Percentiles rank a stretch among this genome's conserved stretches.
Evolutionary conservation across 208 protist species (phyloP).

Genomic region (Paratrypanosoma confusum): DNA sequence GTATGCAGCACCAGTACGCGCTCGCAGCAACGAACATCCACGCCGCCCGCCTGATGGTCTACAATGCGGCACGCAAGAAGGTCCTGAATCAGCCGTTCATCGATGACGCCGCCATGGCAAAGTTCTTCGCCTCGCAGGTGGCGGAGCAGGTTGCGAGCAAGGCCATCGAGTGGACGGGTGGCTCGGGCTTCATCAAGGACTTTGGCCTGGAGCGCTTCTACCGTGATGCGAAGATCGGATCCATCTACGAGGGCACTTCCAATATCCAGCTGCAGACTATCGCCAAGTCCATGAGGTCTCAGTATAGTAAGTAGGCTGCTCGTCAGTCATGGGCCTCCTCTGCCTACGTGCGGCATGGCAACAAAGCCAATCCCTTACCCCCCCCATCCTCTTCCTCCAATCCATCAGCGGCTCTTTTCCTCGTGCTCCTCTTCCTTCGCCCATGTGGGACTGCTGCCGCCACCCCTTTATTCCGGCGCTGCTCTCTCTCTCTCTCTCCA

Average conservation of each 20-base stretch:
- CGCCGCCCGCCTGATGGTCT: conserved; percentile 77
- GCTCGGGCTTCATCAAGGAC: conserved; percentile 94
- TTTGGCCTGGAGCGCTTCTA: conserved; percentile 93
- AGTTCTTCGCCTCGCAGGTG: conserved; percentile 82
- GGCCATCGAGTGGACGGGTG: conserved; percentile 90
- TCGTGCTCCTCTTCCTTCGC: too few species aligned
- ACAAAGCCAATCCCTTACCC: not conserved
- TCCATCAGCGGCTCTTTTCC: too few species aligned
- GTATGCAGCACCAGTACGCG: conserved; percentile 89
- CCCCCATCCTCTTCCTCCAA: too few species aligned
- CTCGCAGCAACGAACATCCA: conserved; percentile 61
- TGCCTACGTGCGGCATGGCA: not conserved
- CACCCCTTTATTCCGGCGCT: too few species aligned
- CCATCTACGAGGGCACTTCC: conserved; percentile 92
- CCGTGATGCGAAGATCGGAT: conserved; percentile 83
- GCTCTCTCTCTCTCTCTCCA: too few species aligned
- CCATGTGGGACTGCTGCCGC: too few species aligned
- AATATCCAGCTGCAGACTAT: conserved; percentile 95
- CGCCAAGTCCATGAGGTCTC: conserved; percentile 77
- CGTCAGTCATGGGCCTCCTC: not conserved
- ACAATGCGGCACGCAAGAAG: conserved; percentile 89
- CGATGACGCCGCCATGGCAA: conserved; percentile 93
- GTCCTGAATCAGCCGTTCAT: conserved; percentile 77
- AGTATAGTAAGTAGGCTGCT: conserved; percentile 20
- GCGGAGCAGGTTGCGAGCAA: conserved; percentile 72